Base-by-base conservation (phyloP, 495 filamentous ascomycete species). In the Hyaloscypha bicolor region DNA sequence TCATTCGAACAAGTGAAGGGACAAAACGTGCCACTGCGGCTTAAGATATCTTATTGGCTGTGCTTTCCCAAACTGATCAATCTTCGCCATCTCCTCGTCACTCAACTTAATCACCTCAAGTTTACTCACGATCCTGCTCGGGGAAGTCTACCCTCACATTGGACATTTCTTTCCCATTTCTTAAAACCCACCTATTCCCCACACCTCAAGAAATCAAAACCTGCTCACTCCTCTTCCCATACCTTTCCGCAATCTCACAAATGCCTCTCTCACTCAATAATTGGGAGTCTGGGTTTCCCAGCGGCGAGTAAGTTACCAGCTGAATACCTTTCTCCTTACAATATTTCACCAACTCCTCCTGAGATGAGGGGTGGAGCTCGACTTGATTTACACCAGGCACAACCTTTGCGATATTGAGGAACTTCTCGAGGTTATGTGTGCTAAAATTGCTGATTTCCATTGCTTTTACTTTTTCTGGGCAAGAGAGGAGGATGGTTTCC, bases 381-480 rank as follows among this genome's bases (percentile, higher is more conserved):
- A 91, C 76, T 74, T 92, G 88, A 72, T 91, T 87, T 6, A 82
- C 86, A 2, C 88, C 87, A 1, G 88, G 88, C 56, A 89, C 82
- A 71, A 87, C 88, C 83, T 78, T 85, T 22, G 89, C 87, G 0
- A 21, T 19, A 22, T 14, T 82, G 16, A 62, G 56, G 9, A 64
- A 37, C 12, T 30, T n/a, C 21, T 39, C 33, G 4, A 69, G 62
- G 29, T 65, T 31, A 12, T 32, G 16, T 8, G 19, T 37, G 85
- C 81, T 55, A 76, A 91, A 93, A 78, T 94, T 96, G 69, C 86
- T 89, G 6, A 94, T 84, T 2, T 92, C 91, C 69, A 96, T 91
- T 78, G 91, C 91, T 77, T 82, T 85, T 32, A 91, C 91, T 78
- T 91, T 91, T 74, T 90, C 91, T 8, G 30, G 6, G 6, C 52